phyloP scores from a whole-genome alignment of 305 asterid species.

The Monarda citriodora region DNA sequence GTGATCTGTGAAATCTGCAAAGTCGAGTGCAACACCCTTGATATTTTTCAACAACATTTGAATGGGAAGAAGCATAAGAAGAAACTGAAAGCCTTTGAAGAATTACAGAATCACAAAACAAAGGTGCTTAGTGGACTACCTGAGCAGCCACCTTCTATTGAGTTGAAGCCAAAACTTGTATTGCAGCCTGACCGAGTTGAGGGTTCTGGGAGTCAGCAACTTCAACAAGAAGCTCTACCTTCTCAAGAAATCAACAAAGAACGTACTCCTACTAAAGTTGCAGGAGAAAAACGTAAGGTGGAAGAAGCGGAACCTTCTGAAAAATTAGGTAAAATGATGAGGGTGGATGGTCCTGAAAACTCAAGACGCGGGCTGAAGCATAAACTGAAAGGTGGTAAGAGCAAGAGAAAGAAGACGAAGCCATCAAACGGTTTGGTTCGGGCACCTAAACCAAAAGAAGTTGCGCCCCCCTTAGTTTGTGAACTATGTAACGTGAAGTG shows the following conservation, averaged over 20 bases:
- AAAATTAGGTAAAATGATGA: conserved; percentile 28
- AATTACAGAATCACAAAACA: conserved; percentile 36
- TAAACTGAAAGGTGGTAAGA: conserved; percentile 40
- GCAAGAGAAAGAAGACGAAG: conserved; percentile 27
- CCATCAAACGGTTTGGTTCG: conserved; percentile 29
- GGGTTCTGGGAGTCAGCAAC: conserved; percentile 20
- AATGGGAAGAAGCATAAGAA: conserved; percentile 64
- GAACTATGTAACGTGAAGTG: conserved; percentile 65
- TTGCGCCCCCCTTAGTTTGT: conserved; percentile 59
- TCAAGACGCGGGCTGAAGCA: conserved; percentile 39
- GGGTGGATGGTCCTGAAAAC: conserved; percentile 23
- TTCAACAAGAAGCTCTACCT: conserved; percentile 26
- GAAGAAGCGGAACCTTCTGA: conserved; percentile 28
- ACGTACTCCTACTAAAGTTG: conserved; percentile 20
- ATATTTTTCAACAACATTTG: conserved; percentile 54
- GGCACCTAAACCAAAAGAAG: conserved; percentile 49
- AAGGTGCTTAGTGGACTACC: conserved; percentile 23
- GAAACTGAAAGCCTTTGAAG: conserved; percentile 49
- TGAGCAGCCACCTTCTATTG: conserved; percentile 28
- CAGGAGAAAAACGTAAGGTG: conserved; percentile 27
- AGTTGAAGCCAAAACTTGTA: conserved; percentile 30
- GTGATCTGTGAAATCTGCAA: conserved; percentile 61
- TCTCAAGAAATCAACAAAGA: conserved; percentile 30
- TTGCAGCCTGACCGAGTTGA: conserved; percentile 28
- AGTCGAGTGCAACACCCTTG: conserved; percentile 59